These are phyloP conservation scores for Talaromyces sp. DNA, from an alignment of 2,329 filamentous ascomycete species.

Conservation along the genomic window DNA sequence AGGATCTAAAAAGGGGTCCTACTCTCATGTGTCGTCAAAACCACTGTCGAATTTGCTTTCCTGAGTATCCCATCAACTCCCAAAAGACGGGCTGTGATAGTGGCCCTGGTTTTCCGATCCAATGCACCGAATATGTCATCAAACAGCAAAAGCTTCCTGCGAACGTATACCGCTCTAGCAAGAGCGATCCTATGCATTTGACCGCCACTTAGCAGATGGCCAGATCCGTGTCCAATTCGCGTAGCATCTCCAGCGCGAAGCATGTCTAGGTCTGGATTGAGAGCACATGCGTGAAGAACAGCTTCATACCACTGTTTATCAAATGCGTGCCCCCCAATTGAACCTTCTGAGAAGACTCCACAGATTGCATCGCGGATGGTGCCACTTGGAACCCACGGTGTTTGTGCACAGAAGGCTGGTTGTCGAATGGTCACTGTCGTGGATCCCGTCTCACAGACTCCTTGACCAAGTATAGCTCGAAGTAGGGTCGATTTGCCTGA, in stretches of 20 bases:
- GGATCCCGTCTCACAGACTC: constrained; percentile 28
- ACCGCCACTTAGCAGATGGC: constrained; percentile 48
- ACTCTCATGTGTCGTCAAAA: constrained; percentile 9
- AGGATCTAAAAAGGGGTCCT: background rate
- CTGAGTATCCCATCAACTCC: constrained; percentile 7
- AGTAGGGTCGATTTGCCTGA: constrained; percentile 51
- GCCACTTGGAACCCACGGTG: constrained; percentile 25
- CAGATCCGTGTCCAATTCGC: constrained; percentile 44
- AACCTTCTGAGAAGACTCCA: constrained; percentile 13
- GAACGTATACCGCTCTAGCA: constrained; percentile 49
- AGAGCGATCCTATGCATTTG: constrained; percentile 48
- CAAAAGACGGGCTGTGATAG: constrained; percentile 7
- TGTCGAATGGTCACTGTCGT: constrained; percentile 13
- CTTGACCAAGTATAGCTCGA: constrained; percentile 42
- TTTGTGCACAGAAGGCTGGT: constrained; percentile 36
- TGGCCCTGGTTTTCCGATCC: constrained; percentile 7
- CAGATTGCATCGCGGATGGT: constrained; percentile 28
- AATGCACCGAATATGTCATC: constrained; percentile 13
- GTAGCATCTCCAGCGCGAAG: constrained; percentile 40
- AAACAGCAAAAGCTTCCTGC: constrained; percentile 5
- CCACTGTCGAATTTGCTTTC: constrained; percentile 6
- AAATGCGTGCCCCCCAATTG: constrained; percentile 8
- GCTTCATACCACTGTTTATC: constrained; percentile 24
- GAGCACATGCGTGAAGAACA: constrained; percentile 22
- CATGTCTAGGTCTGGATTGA: constrained; percentile 36